Evolutionary conservation across 192 early-diverging fungal species (phyloP), one percentile per base, ranked within the genome.

Genomic region (Backusella australiensis): DNA sequence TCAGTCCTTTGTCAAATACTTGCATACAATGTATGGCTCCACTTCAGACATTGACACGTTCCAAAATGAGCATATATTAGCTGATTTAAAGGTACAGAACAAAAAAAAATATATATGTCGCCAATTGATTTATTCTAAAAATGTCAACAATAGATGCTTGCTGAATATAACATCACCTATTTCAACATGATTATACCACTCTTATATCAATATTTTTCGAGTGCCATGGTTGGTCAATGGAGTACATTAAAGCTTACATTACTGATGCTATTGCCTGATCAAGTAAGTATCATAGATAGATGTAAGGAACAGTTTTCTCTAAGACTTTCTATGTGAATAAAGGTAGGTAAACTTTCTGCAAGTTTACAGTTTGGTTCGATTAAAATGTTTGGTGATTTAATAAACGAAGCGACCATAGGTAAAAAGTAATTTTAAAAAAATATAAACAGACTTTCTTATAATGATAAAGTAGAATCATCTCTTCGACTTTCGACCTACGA

Each of bases 211-310:
- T 68, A 75, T 34, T n/a, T 70, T 42, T 32, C 77, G 21, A 29
- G 12, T 21, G 44, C 29, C 9, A 38, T 34, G 12, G 38, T 59
- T 34, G 69, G 68, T 11, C 39, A 68, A 32, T 15, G 46, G 35
- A 39, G 63, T 68, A 32, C 68, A 21, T 41, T 78, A 44, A 44
- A 73, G 32, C 65, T 78, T 6, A 66, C 63, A 11, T 36, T 68
- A 6, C 8, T 34, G 3, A 78, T 78, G 77, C 19, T 71, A 19
- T 41, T 78, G 21, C 77, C 77, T 59, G 69, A 77, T 34, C 69
- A 71, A 32, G 75, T 77, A 77, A 77, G 42, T 34, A 3, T 4
- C 2, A 29, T 29, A 32, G 1, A 32, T 32, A 32, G 32, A 32
- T 32, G 2, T 32, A 39, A 11, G 12, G 38, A 39, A 39, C 38